phyloP scores from a whole-genome alignment of 192 early-diverging fungal genomes.

The Diversispora eburnea region DNA sequence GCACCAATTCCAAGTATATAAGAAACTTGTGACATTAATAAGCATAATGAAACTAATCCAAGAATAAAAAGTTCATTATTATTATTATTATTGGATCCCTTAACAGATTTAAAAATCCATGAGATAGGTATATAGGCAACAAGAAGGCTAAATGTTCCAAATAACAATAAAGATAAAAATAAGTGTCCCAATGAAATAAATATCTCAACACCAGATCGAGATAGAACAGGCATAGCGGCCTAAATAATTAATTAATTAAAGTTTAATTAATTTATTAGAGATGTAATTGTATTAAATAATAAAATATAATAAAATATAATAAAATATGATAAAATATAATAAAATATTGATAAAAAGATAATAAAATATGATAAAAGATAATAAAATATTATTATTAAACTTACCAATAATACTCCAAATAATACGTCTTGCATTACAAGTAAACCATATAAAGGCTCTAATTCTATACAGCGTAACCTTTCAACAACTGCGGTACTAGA shows the following conservation, averaged over 20 bases:
- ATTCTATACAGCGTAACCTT: conserved; percentile 40
- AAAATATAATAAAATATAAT: too few relatives aligned
- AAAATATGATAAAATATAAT: background rate
- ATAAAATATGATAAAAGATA: conserved; percentile 17
- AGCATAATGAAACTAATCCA: conserved; percentile 44
- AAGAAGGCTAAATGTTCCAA: conserved; percentile 34
- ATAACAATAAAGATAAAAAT: conserved; percentile 38
- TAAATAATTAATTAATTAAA: background rate
- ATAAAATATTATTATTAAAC: conserved; percentile 30
- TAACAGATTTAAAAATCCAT: conserved; percentile 24
- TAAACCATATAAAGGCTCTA: conserved; percentile 51
- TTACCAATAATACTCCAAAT: conserved; percentile 53
- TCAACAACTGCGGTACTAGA: conserved; percentile 53
- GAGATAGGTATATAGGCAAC: conserved; percentile 26
- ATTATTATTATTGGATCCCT: conserved; percentile 21
- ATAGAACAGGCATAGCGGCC: conserved; percentile 41
- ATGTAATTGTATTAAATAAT: too few relatives aligned
- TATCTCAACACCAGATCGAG: conserved; percentile 42
- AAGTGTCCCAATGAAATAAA: conserved; percentile 32
- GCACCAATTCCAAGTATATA: conserved; percentile 45
- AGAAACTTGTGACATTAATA: conserved; percentile 44
- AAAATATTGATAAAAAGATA: too few relatives aligned
- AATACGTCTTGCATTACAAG: conserved; percentile 58
- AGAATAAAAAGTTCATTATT: conserved; percentile 43
- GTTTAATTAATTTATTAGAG: too few relatives aligned